Evolutionary conservation across 1,284 basidiomycete species (phyloP).

Genomic region (Caloboletus firmus): DNA sequence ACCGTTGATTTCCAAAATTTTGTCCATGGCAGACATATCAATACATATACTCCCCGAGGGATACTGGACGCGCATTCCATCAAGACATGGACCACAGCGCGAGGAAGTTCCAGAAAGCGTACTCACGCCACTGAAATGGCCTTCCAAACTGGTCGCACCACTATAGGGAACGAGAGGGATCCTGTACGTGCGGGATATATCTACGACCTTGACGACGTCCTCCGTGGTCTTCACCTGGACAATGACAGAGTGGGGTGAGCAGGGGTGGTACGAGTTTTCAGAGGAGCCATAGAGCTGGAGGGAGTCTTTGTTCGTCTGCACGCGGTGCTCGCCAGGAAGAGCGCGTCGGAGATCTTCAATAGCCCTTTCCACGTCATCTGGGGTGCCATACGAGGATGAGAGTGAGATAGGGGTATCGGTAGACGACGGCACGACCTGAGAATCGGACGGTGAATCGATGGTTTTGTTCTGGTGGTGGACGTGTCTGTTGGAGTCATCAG

Average conservation of each 20-base stretch:
- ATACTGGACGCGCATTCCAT: slow-evolving; percentile 30
- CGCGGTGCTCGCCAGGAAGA: slow-evolving; percentile 46
- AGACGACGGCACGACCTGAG: neutral
- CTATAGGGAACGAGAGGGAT: slow-evolving; percentile 59
- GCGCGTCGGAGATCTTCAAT: slow-evolving; percentile 53
- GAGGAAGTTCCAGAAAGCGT: neutral
- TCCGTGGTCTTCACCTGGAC: slow-evolving; percentile 51
- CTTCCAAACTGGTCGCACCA: slow-evolving; percentile 61
- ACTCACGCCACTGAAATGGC: slow-evolving; percentile 45
- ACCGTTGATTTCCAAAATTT: slow-evolving; percentile 54
- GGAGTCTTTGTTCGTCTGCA: slow-evolving; percentile 51
- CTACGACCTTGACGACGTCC: slow-evolving; percentile 58
- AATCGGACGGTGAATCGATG: neutral
- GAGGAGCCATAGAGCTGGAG: slow-evolving; percentile 62
- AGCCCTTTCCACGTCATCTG: slow-evolving; percentile 49
- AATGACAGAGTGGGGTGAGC: slow-evolving; percentile 64
- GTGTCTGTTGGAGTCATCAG: neutral
- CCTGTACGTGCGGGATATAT: slow-evolving; percentile 55
- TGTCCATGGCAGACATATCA: slow-evolving; percentile 65
- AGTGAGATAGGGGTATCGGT: slow-evolving; percentile 1
- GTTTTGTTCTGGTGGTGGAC: slow-evolving; percentile 6
- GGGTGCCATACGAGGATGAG: slow-evolving; percentile 44
- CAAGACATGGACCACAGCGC: neutral
- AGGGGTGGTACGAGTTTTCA: slow-evolving; percentile 65
- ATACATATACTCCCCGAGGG: slow-evolving; percentile 65